Evolutionary conservation across 805 yeast species (phyloP), one percentile per base, ranked within the genome.

Genomic region (Candida odintsovae): DNA sequence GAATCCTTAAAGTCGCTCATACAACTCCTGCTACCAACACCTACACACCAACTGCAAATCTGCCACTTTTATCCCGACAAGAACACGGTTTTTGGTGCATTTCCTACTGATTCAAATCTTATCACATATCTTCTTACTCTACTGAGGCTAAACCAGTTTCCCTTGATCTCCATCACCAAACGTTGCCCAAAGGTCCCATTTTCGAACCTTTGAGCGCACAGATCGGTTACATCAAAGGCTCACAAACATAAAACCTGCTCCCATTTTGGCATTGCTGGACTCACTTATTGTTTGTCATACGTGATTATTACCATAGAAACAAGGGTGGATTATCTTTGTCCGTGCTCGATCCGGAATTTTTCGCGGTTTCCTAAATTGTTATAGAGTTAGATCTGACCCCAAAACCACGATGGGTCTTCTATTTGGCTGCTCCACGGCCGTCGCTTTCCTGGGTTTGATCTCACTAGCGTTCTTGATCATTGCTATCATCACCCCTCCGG

Each of bases 381-480:
- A 33, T 28, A 28, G 11, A 28, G 31, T 28, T n/a, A 28, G 31
- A 28, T 28, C 31, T 28, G n/a, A 7, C 31, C n/a, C n/a, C 15
- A 28, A 28, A 15, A 16, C 10, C 20, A 28, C 26, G 3, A 56
- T 55, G 57, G 62, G 65, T 29, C 47, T 63, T 11, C 67, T 69
- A 20, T 60, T 77, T 44, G 70, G 76, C 16, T 58, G 70, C 44
- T 62, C 71, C 20, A 60, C 75, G 9, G 53, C 62, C 16, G 64
- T 77, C n/a, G 67, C 76, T 40, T 53, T 76, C 31, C 62, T 80
- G 20, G 75, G 75, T 52, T 58, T 73, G 42, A 69, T 75, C 11
- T 70, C 90, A 2, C 64, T 83, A 55, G 90, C 83, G 13, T 78
- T 83, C 49, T 65, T 85, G 40, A 67, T 86, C 38, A 62, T 86